phyloP scores from a whole-genome alignment of 192 early-diverging fungal species.

The Geosiphon pyriformis region DNA sequence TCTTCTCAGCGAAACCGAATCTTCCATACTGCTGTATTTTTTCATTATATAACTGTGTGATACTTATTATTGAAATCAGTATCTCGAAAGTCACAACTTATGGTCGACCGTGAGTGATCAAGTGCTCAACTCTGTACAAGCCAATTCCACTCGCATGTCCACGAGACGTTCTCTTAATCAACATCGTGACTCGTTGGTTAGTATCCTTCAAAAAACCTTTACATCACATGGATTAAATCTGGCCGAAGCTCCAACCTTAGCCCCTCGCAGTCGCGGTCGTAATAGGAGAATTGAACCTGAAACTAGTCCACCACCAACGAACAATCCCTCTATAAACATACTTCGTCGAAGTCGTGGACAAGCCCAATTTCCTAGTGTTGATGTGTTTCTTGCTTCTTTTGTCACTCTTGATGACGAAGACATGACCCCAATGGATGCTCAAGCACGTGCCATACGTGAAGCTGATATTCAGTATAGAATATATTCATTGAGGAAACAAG shows the following conservation, averaged over 20 bases:
- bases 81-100: slow-evolving; percentile 35
- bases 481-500: slow-evolving; percentile 34
- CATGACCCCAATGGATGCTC: slow-evolving; percentile 41
- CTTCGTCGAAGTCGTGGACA: slow-evolving; percentile 26
- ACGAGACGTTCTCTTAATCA: slow-evolving; percentile 39
- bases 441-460: slow-evolving; percentile 35
- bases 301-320: background rate
- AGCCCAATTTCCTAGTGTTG: slow-evolving; percentile 35
- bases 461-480: slow-evolving; percentile 40
- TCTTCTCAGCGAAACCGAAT: background rate
- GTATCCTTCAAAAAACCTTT: slow-evolving; percentile 41
- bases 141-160: slow-evolving; percentile 36
- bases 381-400: slow-evolving; percentile 48
- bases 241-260: background rate
- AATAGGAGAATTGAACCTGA: slow-evolving; percentile 11
- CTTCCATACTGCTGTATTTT: background rate
- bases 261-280: slow-evolving; percentile 23
- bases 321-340: slow-evolving; percentile 1
- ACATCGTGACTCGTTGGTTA: slow-evolving; percentile 40
- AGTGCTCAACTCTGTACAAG: slow-evolving; percentile 33
- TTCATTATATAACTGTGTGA: slow-evolving; percentile 3
- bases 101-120: slow-evolving; percentile 48
- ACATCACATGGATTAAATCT: slow-evolving; percentile 7
- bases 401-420: slow-evolving; percentile 60
- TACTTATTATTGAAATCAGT: slow-evolving; percentile 24